A percentile compares a stretch with the other conserved stretches of the same genome.
Evolutionary conservation across 495 filamentous ascomycete genomes (phyloP).

Genomic region (Tetracladium marchalianum): DNA sequence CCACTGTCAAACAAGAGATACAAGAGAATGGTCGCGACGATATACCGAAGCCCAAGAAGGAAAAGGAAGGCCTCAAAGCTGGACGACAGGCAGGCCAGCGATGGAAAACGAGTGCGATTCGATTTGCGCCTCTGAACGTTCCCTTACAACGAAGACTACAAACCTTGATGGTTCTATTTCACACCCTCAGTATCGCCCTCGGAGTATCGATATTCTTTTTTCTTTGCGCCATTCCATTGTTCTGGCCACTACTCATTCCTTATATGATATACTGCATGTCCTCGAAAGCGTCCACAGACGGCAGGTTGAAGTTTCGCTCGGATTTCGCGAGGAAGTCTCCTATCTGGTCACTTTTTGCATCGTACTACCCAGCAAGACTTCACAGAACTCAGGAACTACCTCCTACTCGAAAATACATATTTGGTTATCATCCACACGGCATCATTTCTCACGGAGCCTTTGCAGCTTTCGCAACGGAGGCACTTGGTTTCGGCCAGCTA

Average conservation of each 20-base stretch:
- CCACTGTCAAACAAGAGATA: not conserved
- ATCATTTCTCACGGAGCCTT: constrained; percentile 96
- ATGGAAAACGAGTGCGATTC: constrained; percentile 32
- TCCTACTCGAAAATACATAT: constrained; percentile 86
- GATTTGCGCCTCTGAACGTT: constrained; percentile 81
- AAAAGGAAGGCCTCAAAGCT: constrained; percentile 5
- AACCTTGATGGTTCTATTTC: constrained; percentile 74
- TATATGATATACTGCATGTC: constrained; percentile 80
- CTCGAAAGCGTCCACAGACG: constrained; percentile 65
- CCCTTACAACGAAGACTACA: constrained; percentile 80
- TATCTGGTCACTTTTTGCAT: constrained; percentile 81
- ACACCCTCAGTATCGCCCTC: constrained; percentile 71
- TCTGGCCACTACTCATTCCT: constrained; percentile 85
- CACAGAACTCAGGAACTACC: constrained; percentile 75
- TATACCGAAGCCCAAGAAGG: not conserved
- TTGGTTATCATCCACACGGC: constrained; percentile 95
- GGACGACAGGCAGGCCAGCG: constrained; percentile 19
- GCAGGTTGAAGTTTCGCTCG: constrained; percentile 62
- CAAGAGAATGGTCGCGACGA: not conserved
- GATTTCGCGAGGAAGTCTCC: constrained; percentile 61
- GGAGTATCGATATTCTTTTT: constrained; percentile 80
- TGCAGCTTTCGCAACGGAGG: constrained; percentile 85
- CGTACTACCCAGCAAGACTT: constrained; percentile 82
- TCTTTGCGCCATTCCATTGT: constrained; percentile 77
- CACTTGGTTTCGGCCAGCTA: constrained; percentile 74